Evolutionary conservation across 441 rosid species (phyloP).

Genomic region (Jatropha podagrica): DNA sequence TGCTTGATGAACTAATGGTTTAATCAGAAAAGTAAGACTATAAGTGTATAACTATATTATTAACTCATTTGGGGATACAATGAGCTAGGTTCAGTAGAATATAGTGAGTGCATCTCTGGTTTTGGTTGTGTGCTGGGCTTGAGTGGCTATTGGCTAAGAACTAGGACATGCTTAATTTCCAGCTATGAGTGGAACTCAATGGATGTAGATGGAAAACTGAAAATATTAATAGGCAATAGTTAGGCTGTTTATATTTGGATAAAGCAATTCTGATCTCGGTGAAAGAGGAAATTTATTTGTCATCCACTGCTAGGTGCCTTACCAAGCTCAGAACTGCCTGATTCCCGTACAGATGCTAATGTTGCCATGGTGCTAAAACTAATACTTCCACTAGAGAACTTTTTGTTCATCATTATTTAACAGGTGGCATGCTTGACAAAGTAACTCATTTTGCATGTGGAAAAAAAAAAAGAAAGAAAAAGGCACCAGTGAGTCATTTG

Average conservation of each 20-base stretch:
- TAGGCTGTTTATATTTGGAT: not conserved
- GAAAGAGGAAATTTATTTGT: not conserved
- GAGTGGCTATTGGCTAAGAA: not conserved
- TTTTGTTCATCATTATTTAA: not conserved
- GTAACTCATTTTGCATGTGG: not conserved
- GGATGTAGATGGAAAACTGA: not conserved
- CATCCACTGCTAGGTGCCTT: not conserved
- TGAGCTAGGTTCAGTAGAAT: not conserved
- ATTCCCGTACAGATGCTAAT: not conserved
- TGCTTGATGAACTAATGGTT: not conserved
- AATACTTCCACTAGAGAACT: not conserved
- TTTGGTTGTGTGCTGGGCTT: not conserved
- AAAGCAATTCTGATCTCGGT: not conserved
- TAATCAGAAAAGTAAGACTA: not conserved
- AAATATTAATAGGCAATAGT: no score
- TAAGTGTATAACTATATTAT: not conserved
- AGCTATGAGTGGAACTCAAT: not conserved
- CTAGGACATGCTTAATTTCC: not conserved
- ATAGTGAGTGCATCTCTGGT: not conserved
- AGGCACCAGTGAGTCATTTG: not conserved
- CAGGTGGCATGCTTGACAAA: not conserved
- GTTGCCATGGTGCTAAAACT: not conserved
- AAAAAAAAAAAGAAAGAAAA: not conserved
- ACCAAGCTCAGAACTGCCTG: not conserved
- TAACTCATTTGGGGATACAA: not conserved